Percentiles rank a stretch among this genome's conserved stretches.
Evolutionary conservation across 2,329 filamentous ascomycete genomes (phyloP).

Genomic region (Lachnellula arida): DNA sequence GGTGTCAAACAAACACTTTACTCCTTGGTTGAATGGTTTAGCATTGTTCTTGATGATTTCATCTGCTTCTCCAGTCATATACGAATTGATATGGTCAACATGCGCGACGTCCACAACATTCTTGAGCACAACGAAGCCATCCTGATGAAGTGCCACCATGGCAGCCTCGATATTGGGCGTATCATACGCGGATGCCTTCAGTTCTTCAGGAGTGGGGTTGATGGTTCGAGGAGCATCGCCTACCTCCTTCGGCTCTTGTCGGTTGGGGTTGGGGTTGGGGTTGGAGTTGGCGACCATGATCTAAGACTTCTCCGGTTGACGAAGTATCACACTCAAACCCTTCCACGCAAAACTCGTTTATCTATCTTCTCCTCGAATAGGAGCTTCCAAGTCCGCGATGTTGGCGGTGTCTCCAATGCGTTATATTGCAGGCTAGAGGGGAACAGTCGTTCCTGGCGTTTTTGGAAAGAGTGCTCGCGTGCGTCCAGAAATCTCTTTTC

Average conservation of each 20-base stretch:
- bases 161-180: conserved; percentile 31
- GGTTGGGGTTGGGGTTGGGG: background rate
- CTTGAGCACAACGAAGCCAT: conserved; percentile 36
- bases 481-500: background rate
- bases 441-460: background rate
- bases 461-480: background rate
- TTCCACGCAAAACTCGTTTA: background rate
- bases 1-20: conserved; percentile 27
- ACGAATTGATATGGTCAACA: conserved; percentile 32
- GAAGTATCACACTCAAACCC: background rate
- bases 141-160: conserved; percentile 34
- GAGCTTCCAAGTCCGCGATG: background rate
- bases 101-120: conserved; percentile 33
- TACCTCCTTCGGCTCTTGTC: background rate
- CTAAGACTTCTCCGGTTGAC: background rate
- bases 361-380: background rate
- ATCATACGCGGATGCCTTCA: conserved; percentile 23
- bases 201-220: conserved; percentile 23
- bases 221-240: conserved; percentile 20
- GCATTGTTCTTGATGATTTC: conserved; percentile 26
- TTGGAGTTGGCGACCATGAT: background rate
- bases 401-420: background rate
- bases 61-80: conserved; percentile 35
- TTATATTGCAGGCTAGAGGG: too few species aligned
- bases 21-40: conserved; percentile 35